Base-by-base conservation (phyloP, 2,329 filamentous ascomycete genomes). In the Claviceps digitariae region DNA sequence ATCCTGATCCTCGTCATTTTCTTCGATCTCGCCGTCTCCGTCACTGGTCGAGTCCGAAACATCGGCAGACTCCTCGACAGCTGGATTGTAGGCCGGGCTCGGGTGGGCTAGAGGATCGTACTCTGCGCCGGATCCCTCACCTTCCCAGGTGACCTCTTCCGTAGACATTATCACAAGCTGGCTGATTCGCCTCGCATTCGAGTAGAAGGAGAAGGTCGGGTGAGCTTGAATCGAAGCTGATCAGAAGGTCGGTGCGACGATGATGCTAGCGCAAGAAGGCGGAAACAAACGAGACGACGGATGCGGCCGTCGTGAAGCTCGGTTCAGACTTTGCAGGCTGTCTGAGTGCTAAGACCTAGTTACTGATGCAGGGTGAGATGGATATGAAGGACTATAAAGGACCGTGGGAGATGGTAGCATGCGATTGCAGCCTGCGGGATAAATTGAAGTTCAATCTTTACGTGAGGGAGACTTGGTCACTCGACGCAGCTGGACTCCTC, bases 31-130 rank as follows among this genome's bases (percentile, higher is more conserved):
- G 62, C 70, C 67, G 63, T 67, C 69, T 60, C 66, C 62, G 64
- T 79, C 75, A 74, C 73, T 74, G 66, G 70, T 65, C 64, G 68
- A 72, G 71, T 70, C 67, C 59, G 69, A 70, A 61, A 69, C 66
- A 66, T 69, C 67, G 60, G 69, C 71, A 71, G 68, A 66, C 64
- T 74, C 72, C 72, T 77, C 69, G 69, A 69, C 71, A 71, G 77
- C 68, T 71, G 78, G 69, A 69, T 76, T 69, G 66, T 75, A 74
- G 13, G 27, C 44, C 12, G 46, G n/a, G 69, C 74, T 78, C 74
- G 74, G 70, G 68, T 77, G 72, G 69, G 65, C 71, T 68, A 76
- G 73, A 64, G 74, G 74, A 67, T 79, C 81, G 68, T 78, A 74
- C 62, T 75, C 74, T 63, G 72, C 72, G 62, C 70, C 75, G 67